Evolutionary conservation across 371 early-diverging fungal genomes (phyloP), one percentile per base, ranked within the genome.

Genomic region (Massospora cicadina): DNA sequence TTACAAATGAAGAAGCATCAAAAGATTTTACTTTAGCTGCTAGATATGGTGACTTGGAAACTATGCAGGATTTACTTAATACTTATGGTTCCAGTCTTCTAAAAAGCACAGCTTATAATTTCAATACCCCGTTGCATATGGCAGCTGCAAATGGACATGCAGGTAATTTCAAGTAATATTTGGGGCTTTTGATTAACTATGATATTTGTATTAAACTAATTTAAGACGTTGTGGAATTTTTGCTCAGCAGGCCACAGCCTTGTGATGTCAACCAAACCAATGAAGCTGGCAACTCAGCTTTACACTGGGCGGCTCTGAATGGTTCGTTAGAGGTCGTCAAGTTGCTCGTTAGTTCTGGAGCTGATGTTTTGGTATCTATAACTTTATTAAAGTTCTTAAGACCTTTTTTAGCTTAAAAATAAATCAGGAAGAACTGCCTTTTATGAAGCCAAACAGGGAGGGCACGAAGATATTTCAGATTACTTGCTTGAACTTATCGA

Each of bases 231-330:
- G 68, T 73, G 17, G 70, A 71, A 56, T 71, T 70, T 54, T 63
- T 74, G 60, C 65, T 67, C 29, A 55, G 28, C 56, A 57, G 31
- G 55, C 58, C 55, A 28, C 13, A 28, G 29, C 24, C 21, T 64
- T 23, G 24, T 55, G 2, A 30, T 21, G 60, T 58, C 25, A 64
- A 87, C 67, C 68, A 72, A 29, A 76, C 76, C 65, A 87, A 86
- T 68, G 77, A 77, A 10, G 79, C 86, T 69, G 89, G 88, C 60
- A 86, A 85, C 66, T 85, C 90, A 17, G 79, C 93, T 25, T 76
- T 93, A 58, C 93, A 93, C 71, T 90, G 91, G 91, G 88, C 89
- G 55, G 85, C 89, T 3, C 71, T 90, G 30, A 93, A 90, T 71
- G 91, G 92, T 2, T 83, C 88, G 58, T 65, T 74, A 65, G 79